Evolutionary conservation across 2,329 filamentous ascomycete genomes (phyloP), one percentile per base, ranked within the genome.

Genomic region (Fusarium oligoseptatum): DNA sequence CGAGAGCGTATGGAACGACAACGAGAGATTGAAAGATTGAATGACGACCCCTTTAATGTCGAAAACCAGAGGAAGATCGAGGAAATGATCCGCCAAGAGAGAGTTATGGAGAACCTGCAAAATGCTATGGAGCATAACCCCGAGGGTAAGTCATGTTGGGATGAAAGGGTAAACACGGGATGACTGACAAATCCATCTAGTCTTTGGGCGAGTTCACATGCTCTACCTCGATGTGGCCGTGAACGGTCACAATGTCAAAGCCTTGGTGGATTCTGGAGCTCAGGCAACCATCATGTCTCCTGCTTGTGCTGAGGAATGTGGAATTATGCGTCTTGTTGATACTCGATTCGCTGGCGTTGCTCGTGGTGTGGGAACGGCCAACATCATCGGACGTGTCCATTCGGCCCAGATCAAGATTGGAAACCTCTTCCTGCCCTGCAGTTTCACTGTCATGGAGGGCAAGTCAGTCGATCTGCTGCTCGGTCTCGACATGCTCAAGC

Each of bases 261-360:
- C 96, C 3, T 93, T 99, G 76, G 97, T 99, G 70, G 97, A 99
- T 83, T 98, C 97, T 2, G 97, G 97, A 71, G 97, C 97, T 27
- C 97, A 99, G 85, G 95, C 96, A 29, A 99, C 97, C 61, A 98
- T 99, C 86, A 99, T 99, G 97, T 98, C 96, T 6, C 97, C 97
- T 6, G 88, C 92, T 27, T 98, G 95, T 80, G 97, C 97, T 29
- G 94, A 97, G 81, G 89, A 92, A 10, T 99, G 97, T 81, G 95
- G 95, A 78, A 98, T 99, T 83, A 98, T 98, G 94, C 93, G 96
- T 58, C 90, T 99, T 15, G 94, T 99, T 66, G 97, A 99, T 84
- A 93, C 91, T 77, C 92, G 97, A 52, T 99, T 97, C 81, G 93
- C 95, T 6, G 97, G 97, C 73, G 93, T 98, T 64, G 97, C 97